A percentile compares a stretch with the other conserved stretches of the same genome.
Conservation (phyloP, 495 filamentous ascomycete species). For the Entonaema liquescens region DNA sequence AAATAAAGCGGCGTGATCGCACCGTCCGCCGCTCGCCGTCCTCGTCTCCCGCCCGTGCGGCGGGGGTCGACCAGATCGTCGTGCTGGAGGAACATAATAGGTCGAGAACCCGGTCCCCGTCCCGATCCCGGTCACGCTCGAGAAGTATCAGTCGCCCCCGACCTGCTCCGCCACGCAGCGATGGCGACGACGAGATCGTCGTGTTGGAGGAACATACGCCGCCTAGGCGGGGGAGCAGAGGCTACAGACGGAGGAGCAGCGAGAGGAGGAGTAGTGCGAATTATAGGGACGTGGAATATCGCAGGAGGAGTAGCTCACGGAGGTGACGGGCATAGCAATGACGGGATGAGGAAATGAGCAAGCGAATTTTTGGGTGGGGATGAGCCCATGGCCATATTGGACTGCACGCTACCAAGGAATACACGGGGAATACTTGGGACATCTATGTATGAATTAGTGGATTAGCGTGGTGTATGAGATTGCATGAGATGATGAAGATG, state of each 20-base stretch:
- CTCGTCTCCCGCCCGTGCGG: constrained; percentile 23
- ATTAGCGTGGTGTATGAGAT: constrained; percentile 22
- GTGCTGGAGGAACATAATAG: constrained; percentile 47
- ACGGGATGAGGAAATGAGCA: background rate
- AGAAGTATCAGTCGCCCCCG: constrained; percentile 34
- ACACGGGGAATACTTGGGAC: constrained; percentile 3
- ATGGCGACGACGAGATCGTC: constrained; percentile 54
- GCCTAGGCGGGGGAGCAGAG: constrained; percentile 43
- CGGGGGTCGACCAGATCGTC: constrained; percentile 48
- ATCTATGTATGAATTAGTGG: background rate
- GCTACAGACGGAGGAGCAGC: constrained; percentile 44
- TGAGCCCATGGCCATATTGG: constrained; percentile 3
- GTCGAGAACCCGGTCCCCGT: background rate
- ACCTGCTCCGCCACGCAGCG: constrained; percentile 9
- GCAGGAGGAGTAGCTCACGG: constrained; percentile 45
- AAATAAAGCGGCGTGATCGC: constrained; percentile 47
- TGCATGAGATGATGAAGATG: constrained; percentile 1
- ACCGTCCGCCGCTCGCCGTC: constrained; percentile 37
- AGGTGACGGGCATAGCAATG: constrained; percentile 19
- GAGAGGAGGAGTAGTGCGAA: constrained; percentile 45
- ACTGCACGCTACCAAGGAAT: background rate
- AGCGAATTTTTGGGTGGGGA: background rate
- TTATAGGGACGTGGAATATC: constrained; percentile 47
- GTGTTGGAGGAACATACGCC: constrained; percentile 56
- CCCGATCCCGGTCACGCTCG: background rate